Percentiles rank a stretch among this genome's conserved stretches.
These are phyloP conservation scores for Trichoderma atrobrunneum DNA, from an alignment of 2,329 filamentous ascomycete species.

Conservation along the genomic window DNA sequence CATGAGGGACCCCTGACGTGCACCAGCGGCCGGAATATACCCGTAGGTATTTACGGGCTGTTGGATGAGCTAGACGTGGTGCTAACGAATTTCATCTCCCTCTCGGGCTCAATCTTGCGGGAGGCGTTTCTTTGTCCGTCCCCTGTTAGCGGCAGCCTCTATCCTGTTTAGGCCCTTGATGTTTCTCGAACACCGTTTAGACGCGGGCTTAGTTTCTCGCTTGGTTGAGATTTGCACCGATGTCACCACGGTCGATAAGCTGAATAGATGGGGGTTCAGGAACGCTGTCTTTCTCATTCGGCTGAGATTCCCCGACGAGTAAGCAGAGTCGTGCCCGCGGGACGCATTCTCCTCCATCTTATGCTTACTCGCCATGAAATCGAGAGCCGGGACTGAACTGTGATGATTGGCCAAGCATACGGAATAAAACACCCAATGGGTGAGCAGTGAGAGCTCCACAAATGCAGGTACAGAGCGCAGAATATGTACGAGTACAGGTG, in stretches of 20 bases:
- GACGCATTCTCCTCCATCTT: background rate
- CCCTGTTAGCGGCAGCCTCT: background rate
- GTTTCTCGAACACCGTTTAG: conserved; percentile 10
- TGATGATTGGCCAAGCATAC: background rate
- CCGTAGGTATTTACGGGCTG: background rate
- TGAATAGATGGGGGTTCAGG: background rate
- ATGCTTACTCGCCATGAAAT: background rate
- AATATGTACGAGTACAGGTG: background rate
- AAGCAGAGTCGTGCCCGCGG: background rate
- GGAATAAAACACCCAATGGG: background rate
- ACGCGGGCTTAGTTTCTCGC: background rate
- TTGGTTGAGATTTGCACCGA: conserved; percentile 3
- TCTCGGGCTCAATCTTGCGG: conserved; percentile 14
- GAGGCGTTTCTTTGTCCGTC: conserved; percentile 9
- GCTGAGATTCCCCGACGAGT: background rate
- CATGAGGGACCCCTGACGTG: conserved; percentile 10
- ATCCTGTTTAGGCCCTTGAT: background rate
- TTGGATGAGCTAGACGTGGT: background rate
- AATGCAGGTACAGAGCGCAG: conserved; percentile 17
- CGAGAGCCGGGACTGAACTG: background rate
- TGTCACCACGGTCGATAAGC: background rate
- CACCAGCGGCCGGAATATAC: conserved; percentile 5
- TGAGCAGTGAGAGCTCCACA: background rate
- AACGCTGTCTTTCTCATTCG: background rate
- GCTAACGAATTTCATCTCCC: conserved; percentile 11